A percentile compares a stretch with the other conserved stretches of the same genome.
Conservation (phyloP, 2,329 filamentous ascomycete genomes). For the Colletotrichum tropicicola region DNA sequence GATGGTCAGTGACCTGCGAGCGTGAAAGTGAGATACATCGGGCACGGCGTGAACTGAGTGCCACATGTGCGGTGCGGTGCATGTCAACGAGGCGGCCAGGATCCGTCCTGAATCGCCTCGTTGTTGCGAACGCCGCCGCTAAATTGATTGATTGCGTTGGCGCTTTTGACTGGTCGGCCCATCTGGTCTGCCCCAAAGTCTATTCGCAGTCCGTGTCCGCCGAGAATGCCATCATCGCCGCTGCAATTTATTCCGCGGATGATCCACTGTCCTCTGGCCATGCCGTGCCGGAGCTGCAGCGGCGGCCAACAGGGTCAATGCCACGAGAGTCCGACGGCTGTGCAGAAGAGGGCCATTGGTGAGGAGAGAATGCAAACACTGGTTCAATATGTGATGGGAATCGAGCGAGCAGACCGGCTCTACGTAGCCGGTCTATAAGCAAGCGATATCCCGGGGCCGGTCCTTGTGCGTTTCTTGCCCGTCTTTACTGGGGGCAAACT, state of each 20-base stretch:
- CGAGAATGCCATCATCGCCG: neutral
- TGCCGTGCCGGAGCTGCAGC: neutral
- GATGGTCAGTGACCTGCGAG: neutral
- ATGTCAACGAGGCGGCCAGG: neutral
- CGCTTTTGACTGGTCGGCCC: conserved; percentile 9
- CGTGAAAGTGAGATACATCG: neutral
- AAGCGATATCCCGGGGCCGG: neutral
- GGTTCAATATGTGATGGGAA: neutral
- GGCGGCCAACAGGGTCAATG: neutral
- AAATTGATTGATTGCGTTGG: neutral
- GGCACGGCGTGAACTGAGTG: neutral
- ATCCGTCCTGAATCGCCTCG: conserved; percentile 1
- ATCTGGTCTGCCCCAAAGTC: conserved; percentile 1
- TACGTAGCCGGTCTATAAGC: neutral
- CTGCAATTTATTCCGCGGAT: neutral
- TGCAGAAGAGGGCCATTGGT: neutral
- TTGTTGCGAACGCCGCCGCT: conserved; percentile 9
- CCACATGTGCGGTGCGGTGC: neutral
- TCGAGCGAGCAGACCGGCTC: conserved; percentile 5
- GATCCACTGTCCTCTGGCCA: conserved; percentile 5
- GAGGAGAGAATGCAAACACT: neutral
- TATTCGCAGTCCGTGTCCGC: neutral
- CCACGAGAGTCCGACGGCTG: neutral
- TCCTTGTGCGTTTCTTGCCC: neutral
- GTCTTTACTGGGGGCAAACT: neutral